Evolutionary conservation across 176 grass and related monocot species (phyloP), one percentile per base, ranked within the genome.

Genomic region (Oryza meridionalis): DNA sequence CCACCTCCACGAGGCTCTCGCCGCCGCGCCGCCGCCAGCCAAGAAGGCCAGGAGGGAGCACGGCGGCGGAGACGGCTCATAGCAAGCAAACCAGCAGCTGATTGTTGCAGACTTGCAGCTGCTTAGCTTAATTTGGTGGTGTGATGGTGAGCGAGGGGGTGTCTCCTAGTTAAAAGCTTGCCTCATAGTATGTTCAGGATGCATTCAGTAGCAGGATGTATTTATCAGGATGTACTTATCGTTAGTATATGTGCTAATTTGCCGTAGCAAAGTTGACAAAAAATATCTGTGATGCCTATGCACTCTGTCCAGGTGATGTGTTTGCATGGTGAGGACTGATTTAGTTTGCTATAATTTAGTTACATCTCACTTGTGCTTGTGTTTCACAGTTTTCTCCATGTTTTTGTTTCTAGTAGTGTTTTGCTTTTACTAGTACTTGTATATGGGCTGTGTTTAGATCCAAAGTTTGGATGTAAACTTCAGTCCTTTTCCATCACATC

Each of bases 21-120:
- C 88, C 42, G 9, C 73, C 13, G 46, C 65, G 75, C 77, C 87
- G 37, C 42, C 75, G 81, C 69, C 84, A 13, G 58, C 45, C n/a
- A 95, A 91, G 89, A 97, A 97, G 89, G 78, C 91, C 35, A 88
- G 92, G 79, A 92, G 85, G 77, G 88, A 90, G 26, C 77, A 69
- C n/a, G 77, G 87, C 82, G 64, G 63, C 19, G 84, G 74, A 50
- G 88, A 90, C 32, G 44, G 31, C 40, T 84, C 38, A 42, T 82
- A 82, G 65, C 19, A 15, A 82, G 65, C 19, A 15, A 43, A 33
- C 19, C 24, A 49, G 65, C 58, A 67, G 69, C 14, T 17, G 51
- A 31, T 31, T 31, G 29, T 31, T 31, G 29, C 29, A 2, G 29
- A 31, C 9, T 33, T 38, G 63, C 35, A 46, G 73, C 51, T 72